Evolutionary conservation across 2,329 filamentous ascomycete species (phyloP), one percentile per base, ranked within the genome.

Genomic region (Trichoderma sp.): DNA sequence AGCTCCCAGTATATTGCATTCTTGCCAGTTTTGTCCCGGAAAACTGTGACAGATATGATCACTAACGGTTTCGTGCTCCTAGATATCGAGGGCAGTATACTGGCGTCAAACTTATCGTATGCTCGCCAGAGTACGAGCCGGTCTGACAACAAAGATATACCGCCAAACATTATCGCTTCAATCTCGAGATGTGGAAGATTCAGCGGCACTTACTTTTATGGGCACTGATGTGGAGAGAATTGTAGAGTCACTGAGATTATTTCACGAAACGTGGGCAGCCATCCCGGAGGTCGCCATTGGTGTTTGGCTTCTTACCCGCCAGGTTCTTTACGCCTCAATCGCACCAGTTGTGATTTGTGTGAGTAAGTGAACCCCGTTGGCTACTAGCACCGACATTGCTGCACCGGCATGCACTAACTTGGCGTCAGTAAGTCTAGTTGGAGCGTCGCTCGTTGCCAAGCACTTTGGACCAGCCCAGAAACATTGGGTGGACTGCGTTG

Each of bases 121-220:
- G 39, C 39, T 45, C 39, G n/a, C 39, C n/a, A 45, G 19, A n/a
- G 39, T 45, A 45, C 39, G 39, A 45, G 39, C n/a, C 39, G 39
- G 39, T 45, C 39, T 45, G 39, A 45, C 39, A 5, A 2, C 39
- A 45, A 45, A 45, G 39, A 80, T 87, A 17, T 86, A 84, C 69
- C 77, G 79, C n/a, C 82, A 83, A 68, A 81, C 80, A 0, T 69
- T 81, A 4, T 67, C 70, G 2, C 68, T 81, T 9, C 73, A 74
- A n/a, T 70, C 71, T 2, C 70, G 71, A 3, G 67, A 71, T 1
- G 73, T 74, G 5, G 76, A 78, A 19, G 77, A 79, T 29, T 74
- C 75, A 1, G 76, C 76, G 8, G 77, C 81, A 1, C 68, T 80
- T 12, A 83, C 81, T 4, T 71, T 83, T 13, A 84, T 84, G 80